phyloP scores from a whole-genome alignment of 2,329 filamentous ascomycete species.

The Cordyceps fumosorosea region DNA sequence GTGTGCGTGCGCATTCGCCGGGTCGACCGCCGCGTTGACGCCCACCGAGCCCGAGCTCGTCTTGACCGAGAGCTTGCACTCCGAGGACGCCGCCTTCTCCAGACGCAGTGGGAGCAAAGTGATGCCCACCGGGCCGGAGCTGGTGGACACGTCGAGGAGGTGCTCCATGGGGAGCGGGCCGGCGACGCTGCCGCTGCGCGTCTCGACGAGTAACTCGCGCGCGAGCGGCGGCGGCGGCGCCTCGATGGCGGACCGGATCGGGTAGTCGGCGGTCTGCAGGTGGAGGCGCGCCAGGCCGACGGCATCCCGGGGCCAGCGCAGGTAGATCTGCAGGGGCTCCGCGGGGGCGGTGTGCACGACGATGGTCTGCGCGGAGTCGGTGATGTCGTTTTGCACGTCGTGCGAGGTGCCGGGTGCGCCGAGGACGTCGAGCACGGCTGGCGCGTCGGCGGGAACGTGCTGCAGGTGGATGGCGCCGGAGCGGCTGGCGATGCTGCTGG shows the following conservation, averaged over 20 bases:
- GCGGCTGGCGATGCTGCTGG: background rate
- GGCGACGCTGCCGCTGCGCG: background rate
- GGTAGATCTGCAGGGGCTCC: background rate
- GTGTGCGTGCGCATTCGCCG: background rate
- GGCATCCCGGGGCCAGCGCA: background rate
- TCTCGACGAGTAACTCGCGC: background rate
- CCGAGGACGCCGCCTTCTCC: no score
- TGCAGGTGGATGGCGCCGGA: background rate
- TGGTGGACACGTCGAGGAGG: background rate
- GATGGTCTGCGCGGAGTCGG: background rate
- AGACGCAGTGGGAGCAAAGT: background rate
- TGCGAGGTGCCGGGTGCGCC: background rate
- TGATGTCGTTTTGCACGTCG: background rate
- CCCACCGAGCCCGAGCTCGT: background rate
- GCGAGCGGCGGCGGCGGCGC: background rate
- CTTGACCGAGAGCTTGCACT: background rate
- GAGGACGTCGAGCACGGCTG: background rate
- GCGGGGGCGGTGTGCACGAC: background rate
- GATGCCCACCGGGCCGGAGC: background rate
- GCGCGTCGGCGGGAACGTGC: background rate
- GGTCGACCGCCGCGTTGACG: background rate
- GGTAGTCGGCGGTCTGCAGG: background rate
- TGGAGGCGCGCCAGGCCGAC: background rate
- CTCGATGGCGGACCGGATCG: background rate
- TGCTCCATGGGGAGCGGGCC: background rate